These are phyloP conservation scores for Penicillium psychrosexuale DNA, from an alignment of 2,329 filamentous ascomycete species.

Conservation along the genomic window DNA sequence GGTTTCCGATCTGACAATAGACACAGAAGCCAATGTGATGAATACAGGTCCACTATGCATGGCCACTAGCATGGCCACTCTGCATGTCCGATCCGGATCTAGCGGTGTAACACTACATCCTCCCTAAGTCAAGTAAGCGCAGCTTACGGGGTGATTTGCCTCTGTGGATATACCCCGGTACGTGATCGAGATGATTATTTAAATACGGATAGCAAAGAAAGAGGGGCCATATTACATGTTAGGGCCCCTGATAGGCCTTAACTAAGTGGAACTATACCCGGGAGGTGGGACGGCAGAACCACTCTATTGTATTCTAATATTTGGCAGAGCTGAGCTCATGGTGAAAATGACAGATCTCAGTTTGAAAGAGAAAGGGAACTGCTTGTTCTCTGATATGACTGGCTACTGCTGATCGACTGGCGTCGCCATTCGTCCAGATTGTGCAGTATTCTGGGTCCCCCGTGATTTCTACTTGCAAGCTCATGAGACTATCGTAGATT, in stretches of 20 bases:
- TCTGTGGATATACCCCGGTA: neutral
- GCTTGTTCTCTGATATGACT: conserved; percentile 11
- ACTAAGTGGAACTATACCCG: conserved; percentile 8
- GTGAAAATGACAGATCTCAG: conserved; percentile 27
- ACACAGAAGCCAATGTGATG: conserved; percentile 21
- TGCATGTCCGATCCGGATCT: conserved; percentile 20
- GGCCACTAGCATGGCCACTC: conserved; percentile 1
- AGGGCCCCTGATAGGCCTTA: neutral
- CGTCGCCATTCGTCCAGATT: conserved; percentile 13
- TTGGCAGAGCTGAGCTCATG: conserved; percentile 21
- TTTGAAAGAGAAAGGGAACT: conserved; percentile 6
- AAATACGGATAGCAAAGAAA: neutral
- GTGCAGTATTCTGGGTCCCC: conserved; percentile 23
- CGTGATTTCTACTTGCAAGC: conserved; percentile 9
- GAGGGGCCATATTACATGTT: neutral
- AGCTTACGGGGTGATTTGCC: conserved; percentile 5
- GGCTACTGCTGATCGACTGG: conserved; percentile 9
- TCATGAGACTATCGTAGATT: conserved; percentile 6
- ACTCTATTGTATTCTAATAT: conserved; percentile 17
- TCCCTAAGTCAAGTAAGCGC: conserved; percentile 1
- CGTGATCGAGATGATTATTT: neutral
- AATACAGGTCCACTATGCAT: conserved; percentile 12
- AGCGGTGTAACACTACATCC: conserved; percentile 25
- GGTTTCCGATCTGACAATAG: conserved; percentile 10
- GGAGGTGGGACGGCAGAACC: conserved; percentile 15